Conservation (phyloP, 495 filamentous ascomycete genomes). For the Jackrogersella multiformis region DNA sequence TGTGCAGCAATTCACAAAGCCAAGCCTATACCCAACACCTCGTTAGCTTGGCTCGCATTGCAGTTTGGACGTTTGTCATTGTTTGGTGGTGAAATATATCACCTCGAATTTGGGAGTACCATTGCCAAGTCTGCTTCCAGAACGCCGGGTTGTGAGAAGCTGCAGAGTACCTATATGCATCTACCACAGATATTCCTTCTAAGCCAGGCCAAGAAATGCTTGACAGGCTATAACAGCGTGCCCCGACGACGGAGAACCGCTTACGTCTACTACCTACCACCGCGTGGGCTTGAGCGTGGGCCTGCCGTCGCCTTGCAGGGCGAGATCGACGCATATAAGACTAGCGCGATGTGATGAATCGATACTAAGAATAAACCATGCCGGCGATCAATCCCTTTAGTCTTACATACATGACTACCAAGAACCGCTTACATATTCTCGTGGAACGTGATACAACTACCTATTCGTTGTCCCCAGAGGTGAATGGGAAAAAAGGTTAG, state of each 20-base stretch:
- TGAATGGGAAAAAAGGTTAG: neutral
- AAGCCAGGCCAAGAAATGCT: constrained; percentile 33
- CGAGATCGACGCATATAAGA: constrained; percentile 20
- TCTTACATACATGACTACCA: constrained; percentile 33
- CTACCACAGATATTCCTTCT: constrained; percentile 18
- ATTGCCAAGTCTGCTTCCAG: constrained; percentile 47
- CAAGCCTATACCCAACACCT: constrained; percentile 24
- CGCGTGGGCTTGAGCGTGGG: neutral
- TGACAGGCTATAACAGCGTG: constrained; percentile 29
- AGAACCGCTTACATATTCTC: constrained; percentile 1
- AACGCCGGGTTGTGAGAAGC: constrained; percentile 38
- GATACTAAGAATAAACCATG: constrained; percentile 37
- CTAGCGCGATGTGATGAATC: constrained; percentile 35
- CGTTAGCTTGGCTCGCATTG: constrained; percentile 40
- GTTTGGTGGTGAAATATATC: constrained; percentile 30
- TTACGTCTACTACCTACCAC: constrained; percentile 25
- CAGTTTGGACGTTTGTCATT: constrained; percentile 30
- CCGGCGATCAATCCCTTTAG: constrained; percentile 34
- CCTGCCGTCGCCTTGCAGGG: constrained; percentile 29
- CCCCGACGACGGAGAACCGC: constrained; percentile 21
- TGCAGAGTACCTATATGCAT: constrained; percentile 42
- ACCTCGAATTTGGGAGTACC: constrained; percentile 36
- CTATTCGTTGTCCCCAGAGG: constrained; percentile 4
- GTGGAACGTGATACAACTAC: constrained; percentile 22
- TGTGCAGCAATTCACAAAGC: constrained; percentile 29